Base-by-base conservation (phyloP, 108 stramenopile species). In the Pseudonitzschia pungens region DNA sequence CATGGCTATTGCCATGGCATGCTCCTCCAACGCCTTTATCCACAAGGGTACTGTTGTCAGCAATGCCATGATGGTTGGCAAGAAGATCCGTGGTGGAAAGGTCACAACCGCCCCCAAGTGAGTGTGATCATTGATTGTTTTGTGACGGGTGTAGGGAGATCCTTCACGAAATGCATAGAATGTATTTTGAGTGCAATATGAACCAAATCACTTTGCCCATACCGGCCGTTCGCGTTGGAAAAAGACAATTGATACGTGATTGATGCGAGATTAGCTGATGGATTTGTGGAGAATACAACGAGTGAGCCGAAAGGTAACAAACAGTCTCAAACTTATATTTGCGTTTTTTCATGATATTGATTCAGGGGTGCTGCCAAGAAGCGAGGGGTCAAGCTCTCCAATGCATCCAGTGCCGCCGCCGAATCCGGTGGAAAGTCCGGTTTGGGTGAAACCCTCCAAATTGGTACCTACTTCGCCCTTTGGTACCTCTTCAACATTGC, bases 401-500 rank as follows among this genome's bases (percentile, higher is more conserved):
- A 41, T 67, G 66, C 83, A 32, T 87, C 86, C 52, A 75, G 73
- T 60, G 83, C 77, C n/a, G 78, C 74, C 36, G 83, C 74, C 44
- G 83, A 83, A 12, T 48, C 45, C 45, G 81, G 81, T 20, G 75
- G 77, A 16, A 83, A 75, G 51, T 50, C 79, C 60, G 77, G 76
- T 29, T 69, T 93, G 28, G 69, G 58, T 11, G 93, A 90, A 43
- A 87, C 93, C 43, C 86, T 97, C 53, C 78, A 96, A 73, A 83
- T 92, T 24, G 95, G 86, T 43, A 64, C 73, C 43, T 97, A 96
- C 92, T 98, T 99, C 86, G 94, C 87, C 32, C 79, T 99, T 43
- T 99, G 98, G 98, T 99, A 98, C 80, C 88, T 96, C 44, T 96
- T 99, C 84, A 99, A 98, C 87, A 95, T 98, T 73, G 96, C 92